Conservation (phyloP, 345 rosid species). For the Bruguiera gymnorhiza region DNA sequence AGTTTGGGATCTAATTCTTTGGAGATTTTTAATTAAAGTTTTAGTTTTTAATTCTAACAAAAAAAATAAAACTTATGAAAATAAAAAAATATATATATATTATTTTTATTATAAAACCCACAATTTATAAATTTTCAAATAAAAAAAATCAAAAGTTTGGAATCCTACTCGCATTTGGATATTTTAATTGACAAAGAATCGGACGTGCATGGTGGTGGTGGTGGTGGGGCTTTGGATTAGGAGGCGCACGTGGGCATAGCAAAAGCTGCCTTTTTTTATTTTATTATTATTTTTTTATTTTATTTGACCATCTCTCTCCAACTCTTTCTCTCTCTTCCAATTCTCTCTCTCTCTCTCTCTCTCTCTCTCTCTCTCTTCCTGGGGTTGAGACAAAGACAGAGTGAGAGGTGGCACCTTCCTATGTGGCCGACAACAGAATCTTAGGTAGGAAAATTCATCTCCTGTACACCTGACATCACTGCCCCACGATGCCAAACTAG, state of each 20-base stretch:
- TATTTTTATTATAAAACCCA: too few species aligned
- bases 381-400: not conserved
- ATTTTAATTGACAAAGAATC: not conserved
- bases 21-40: too few species aligned
- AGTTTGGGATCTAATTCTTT: too few species aligned
- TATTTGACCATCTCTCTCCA: constrained; percentile 22
- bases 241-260: constrained; percentile 44
- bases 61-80: too few species aligned
- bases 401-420: constrained; percentile 10
- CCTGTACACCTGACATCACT: not conserved
- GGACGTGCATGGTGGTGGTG: constrained; percentile 14
- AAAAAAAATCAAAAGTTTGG: not conserved
- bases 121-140: too few species aligned
- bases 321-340: not conserved
- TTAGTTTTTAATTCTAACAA: too few species aligned
- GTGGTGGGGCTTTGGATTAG: constrained; percentile 26
- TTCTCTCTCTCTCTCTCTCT: not conserved
- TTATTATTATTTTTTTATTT: too few species aligned
- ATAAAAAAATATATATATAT: too few species aligned
- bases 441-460: not conserved
- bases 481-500: not conserved
- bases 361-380: not conserved
- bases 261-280: constrained; percentile 19
- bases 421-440: constrained; percentile 34
- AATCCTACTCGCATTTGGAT: not conserved